These are phyloP conservation scores for Agaricus blazei DNA, from an alignment of 768 basidiomycete genomes.

Conservation along the genomic window DNA sequence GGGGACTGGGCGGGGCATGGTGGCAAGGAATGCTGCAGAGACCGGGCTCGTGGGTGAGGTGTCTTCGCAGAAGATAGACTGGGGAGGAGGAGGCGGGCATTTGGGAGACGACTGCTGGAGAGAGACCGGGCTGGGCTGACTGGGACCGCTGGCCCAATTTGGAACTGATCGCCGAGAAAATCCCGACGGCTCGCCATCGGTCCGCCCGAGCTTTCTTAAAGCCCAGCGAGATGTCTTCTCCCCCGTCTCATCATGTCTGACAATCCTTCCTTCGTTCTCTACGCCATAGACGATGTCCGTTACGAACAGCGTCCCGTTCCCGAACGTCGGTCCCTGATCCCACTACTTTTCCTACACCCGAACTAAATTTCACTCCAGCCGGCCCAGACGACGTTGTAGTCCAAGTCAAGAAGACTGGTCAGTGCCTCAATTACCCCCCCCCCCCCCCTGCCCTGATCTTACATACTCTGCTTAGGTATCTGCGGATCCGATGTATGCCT, in stretches of 20 bases:
- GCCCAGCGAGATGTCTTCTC: neutral
- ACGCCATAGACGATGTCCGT: slow-evolving; percentile 58
- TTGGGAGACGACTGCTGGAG: neutral
- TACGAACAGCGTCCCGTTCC: slow-evolving; percentile 78
- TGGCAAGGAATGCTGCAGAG: slow-evolving; percentile 13
- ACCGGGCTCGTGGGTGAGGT: slow-evolving; percentile 1
- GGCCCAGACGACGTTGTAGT: slow-evolving; percentile 77
- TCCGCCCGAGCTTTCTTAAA: neutral
- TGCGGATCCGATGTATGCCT: slow-evolving; percentile 79
- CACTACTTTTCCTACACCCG: neutral
- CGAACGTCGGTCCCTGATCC: slow-evolving; percentile 38
- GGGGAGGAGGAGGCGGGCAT: neutral
- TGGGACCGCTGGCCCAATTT: neutral
- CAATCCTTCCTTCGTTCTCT: slow-evolving; percentile 78
- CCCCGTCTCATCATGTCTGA: slow-evolving; percentile 46
- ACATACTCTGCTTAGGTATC: slow-evolving; percentile 50
- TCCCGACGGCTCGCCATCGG: neutral
- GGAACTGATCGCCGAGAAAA: no score
- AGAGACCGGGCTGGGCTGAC: neutral
- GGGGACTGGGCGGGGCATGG: slow-evolving; percentile 36
- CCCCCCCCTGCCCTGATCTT: neutral
- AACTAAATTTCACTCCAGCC: slow-evolving; percentile 34
- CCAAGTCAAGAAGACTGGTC: slow-evolving; percentile 88
- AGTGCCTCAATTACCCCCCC: slow-evolving; percentile 14
- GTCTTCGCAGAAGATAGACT: slow-evolving; percentile 7